phyloP scores from a whole-genome alignment of 2,329 filamentous ascomycete genomes.

The Pseudophaeomoniella oleicola region DNA sequence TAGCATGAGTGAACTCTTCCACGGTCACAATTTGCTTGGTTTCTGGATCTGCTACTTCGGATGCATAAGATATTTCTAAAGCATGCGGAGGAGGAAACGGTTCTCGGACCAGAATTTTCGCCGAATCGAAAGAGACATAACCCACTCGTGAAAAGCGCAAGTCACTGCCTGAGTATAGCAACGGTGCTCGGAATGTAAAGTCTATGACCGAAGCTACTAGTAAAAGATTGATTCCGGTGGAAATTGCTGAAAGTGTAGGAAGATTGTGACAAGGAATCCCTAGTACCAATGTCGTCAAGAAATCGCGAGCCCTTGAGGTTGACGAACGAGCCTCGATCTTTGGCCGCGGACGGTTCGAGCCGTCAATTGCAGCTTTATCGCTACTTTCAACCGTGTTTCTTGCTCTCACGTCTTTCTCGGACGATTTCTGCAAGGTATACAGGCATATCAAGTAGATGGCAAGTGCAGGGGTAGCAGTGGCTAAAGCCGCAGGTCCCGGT shows the following conservation, averaged over 20 bases:
- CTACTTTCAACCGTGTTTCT: too few species aligned
- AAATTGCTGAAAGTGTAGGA: constrained; percentile 15
- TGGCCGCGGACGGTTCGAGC: neutral
- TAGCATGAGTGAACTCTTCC: constrained; percentile 53
- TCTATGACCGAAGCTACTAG: constrained; percentile 60
- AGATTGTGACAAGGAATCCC: neutral
- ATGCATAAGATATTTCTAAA: constrained; percentile 49
- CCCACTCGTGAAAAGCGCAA: constrained; percentile 78
- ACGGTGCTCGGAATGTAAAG: constrained; percentile 57
- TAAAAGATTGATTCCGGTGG: constrained; percentile 56
- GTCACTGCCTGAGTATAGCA: constrained; percentile 56
- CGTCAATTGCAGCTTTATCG: too few species aligned
- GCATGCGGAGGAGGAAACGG: constrained; percentile 63
- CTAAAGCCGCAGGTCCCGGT: constrained; percentile 21
- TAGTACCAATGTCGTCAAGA: neutral
- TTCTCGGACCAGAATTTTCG: constrained; percentile 72
- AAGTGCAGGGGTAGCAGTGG: constrained; percentile 24
- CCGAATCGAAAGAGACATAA: constrained; percentile 67
- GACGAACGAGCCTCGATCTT: neutral
- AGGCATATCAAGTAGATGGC: constrained; percentile 30
- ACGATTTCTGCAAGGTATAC: too few species aligned
- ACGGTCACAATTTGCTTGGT: constrained; percentile 48
- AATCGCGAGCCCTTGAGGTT: too few species aligned
- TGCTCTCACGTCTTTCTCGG: too few species aligned
- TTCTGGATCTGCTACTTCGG: constrained; percentile 34